Percentiles rank a stretch among this genome's conserved stretches.
Evolutionary conservation across 768 basidiomycete genomes (phyloP).

Genomic region (Pholiota microspora): DNA sequence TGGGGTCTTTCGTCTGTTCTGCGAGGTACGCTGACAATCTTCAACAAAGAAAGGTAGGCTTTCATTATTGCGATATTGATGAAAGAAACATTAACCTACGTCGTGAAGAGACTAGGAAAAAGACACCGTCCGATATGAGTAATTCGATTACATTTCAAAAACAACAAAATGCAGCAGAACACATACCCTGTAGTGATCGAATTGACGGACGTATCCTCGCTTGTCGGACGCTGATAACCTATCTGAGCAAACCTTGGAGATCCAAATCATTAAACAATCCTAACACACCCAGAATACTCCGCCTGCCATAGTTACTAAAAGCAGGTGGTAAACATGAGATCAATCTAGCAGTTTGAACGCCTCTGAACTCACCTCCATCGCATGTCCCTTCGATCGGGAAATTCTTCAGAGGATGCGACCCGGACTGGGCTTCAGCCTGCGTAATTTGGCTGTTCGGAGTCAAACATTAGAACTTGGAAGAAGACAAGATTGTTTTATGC

Average conservation of each 20-base stretch:
- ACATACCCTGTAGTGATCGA: conserved; percentile 51
- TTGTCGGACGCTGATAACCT: conserved; percentile 39
- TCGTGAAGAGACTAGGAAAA: conserved; percentile 33
- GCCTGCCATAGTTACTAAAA: conserved; percentile 43
- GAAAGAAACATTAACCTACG: conserved; percentile 24
- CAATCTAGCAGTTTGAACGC: background rate
- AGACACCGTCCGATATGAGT: background rate
- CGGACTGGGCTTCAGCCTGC: conserved; percentile 33
- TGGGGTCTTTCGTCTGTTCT: conserved; percentile 40
- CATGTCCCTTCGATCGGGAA: conserved; percentile 42
- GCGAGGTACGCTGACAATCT: conserved; percentile 51
- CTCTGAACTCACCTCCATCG: conserved; percentile 34
- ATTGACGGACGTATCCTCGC: conserved; percentile 41
- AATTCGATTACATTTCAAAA: background rate
- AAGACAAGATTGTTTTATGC: background rate
- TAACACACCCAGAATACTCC: conserved; percentile 52
- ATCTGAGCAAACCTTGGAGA: background rate
- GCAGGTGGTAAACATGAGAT: conserved; percentile 13
- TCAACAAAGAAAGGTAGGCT: background rate
- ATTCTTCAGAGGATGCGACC: conserved; percentile 36
- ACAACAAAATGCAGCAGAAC: background rate
- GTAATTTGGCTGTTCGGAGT: conserved; percentile 46
- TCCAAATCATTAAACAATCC: background rate
- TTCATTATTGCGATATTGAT: background rate
- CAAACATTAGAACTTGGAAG: background rate